Conservation (phyloP, 805 yeast species). For the Trichomonascus vanleenenianus region DNA sequence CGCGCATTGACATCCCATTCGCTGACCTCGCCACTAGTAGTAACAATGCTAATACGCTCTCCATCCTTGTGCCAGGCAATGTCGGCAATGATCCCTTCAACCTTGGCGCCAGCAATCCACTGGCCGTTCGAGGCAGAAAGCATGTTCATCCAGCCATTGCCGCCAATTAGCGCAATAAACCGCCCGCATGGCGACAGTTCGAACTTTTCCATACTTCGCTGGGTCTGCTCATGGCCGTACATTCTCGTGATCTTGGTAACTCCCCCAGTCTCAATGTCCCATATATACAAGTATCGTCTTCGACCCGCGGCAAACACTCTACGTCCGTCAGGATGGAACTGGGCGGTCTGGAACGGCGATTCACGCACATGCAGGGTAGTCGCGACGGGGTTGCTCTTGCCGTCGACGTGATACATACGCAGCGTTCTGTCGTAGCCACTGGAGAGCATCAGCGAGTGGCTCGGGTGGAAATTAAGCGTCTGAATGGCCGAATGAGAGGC, state of each 20-base stretch:
- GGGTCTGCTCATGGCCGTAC: conserved; percentile 86
- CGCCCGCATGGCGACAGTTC: conserved; percentile 66
- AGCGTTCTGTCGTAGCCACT: conserved; percentile 91
- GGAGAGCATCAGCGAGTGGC: conserved; percentile 73
- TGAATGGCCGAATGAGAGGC: conserved; percentile 78
- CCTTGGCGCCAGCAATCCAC: conserved; percentile 78
- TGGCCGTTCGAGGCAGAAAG: conserved; percentile 73
- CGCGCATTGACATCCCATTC: conserved; percentile 56
- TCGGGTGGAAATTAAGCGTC: conserved; percentile 74
- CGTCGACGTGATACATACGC: conserved; percentile 85
- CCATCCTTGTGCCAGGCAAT: conserved; percentile 55
- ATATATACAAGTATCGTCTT: conserved; percentile 82
- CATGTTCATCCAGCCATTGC: conserved; percentile 85
- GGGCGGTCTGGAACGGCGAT: conserved; percentile 73
- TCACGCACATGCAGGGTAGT: conserved; percentile 73
- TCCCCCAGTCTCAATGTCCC: conserved; percentile 72
- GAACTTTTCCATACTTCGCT: conserved; percentile 82
- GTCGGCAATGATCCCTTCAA: conserved; percentile 82
- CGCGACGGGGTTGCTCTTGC: conserved; percentile 70
- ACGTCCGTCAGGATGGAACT: conserved; percentile 47
- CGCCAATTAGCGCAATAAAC: conserved; percentile 70
- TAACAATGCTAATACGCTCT: conserved; percentile 48
- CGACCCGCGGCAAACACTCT: conserved; percentile 81
- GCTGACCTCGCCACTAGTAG: conserved; percentile 81
- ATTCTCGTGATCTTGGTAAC: conserved; percentile 81